Evolutionary conservation across 441 rosid genomes (phyloP).

Genomic region (Adansonia madagascariensis): DNA sequence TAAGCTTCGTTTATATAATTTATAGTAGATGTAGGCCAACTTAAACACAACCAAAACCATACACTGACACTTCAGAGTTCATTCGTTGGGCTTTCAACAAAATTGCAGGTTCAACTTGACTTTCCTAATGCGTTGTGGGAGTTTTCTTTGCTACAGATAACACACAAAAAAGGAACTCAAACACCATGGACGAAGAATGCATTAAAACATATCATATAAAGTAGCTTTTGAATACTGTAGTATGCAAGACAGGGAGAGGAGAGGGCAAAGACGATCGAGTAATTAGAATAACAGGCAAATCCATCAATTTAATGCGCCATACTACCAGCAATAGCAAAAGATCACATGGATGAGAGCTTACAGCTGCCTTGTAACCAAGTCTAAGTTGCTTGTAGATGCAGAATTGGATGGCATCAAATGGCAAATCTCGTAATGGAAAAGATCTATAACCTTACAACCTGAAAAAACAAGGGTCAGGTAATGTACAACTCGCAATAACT

Average conservation of each 20-base stretch:
- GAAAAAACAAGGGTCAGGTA: constrained; percentile 19
- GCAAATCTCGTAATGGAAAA: constrained; percentile 84
- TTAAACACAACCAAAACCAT: not conserved
- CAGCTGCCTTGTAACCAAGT: constrained; percentile 80
- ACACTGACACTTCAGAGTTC: not conserved
- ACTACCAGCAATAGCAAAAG: not conserved
- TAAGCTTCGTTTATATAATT: not conserved
- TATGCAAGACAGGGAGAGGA: not conserved
- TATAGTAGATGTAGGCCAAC: not conserved
- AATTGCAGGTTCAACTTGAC: constrained; percentile 9
- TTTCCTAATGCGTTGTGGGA: not conserved
- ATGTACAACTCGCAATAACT: constrained; percentile 12
- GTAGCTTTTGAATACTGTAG: not conserved
- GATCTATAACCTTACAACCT: constrained; percentile 81
- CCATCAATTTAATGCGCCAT: not conserved
- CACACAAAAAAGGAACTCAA: constrained; percentile 12
- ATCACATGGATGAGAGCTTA: constrained; percentile 40
- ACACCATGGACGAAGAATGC: not conserved
- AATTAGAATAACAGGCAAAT: not conserved
- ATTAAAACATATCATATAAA: constrained; percentile 11
- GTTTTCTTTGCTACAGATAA: not conserved
- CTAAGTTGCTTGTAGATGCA: constrained; percentile 95
- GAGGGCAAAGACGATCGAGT: not conserved
- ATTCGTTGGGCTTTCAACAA: not conserved
- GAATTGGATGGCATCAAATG: constrained; percentile 95